phyloP scores from a whole-genome alignment of 805 yeast species.

The Clavispora phyllophila region DNA sequence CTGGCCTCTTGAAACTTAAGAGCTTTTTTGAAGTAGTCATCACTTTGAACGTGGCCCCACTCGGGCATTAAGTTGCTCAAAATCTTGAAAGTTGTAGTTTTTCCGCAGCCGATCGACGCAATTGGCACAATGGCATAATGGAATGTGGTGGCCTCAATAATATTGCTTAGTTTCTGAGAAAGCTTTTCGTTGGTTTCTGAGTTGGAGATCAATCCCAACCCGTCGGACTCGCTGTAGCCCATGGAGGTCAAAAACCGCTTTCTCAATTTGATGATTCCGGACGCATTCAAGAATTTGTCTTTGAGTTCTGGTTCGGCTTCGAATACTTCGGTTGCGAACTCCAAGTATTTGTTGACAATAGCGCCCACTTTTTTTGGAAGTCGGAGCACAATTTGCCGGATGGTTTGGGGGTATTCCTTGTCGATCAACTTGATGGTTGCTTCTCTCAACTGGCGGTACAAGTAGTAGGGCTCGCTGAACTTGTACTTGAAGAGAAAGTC shows the following conservation, averaged over 20 bases:
- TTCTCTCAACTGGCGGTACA: conserved; percentile 90
- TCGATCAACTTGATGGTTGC: conserved; percentile 55
- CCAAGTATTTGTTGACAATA: conserved; percentile 63
- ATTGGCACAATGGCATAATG: conserved; percentile 68
- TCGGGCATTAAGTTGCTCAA: conserved; percentile 49
- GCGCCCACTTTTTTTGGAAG: conserved; percentile 40
- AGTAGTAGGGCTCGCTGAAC: conserved; percentile 89
- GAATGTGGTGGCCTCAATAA: conserved; percentile 18
- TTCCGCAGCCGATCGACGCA: conserved; percentile 93
- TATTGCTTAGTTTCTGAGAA: conserved; percentile 11
- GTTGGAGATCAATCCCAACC: conserved; percentile 49
- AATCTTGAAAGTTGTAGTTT: conserved; percentile 73
- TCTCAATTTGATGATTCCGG: conserved; percentile 72
- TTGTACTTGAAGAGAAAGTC: conserved; percentile 88
- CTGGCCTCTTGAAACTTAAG: conserved; percentile 46
- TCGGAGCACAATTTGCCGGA: background rate
- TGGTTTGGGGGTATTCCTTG: conserved; percentile 25
- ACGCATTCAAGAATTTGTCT: conserved; percentile 46
- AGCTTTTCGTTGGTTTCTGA: conserved; percentile 32
- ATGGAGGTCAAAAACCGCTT: conserved; percentile 52
- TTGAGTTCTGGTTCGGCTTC: conserved; percentile 42
- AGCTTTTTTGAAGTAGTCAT: conserved; percentile 50
- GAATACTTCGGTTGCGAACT: conserved; percentile 58
- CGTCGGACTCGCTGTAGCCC: conserved; percentile 44
- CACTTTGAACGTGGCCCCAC: conserved; percentile 82